Conservation (phyloP, 2,329 filamentous ascomycete species). For the Botrytis paeoniae region DNA sequence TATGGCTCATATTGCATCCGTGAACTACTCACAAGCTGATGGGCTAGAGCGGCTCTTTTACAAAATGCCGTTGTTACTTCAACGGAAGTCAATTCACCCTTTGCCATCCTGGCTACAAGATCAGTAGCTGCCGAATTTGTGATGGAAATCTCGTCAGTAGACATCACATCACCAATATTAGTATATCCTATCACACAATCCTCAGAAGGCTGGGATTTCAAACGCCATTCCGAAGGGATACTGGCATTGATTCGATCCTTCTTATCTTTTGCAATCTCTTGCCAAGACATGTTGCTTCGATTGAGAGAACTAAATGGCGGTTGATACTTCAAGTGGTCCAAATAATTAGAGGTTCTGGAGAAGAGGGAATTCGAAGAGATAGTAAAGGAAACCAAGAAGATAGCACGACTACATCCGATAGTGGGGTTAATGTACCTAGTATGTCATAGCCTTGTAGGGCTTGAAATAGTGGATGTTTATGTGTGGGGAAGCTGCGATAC, state of each 20-base stretch:
- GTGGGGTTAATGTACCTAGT: not conserved
- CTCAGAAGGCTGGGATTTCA: constrained; percentile 52
- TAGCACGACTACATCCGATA: not conserved
- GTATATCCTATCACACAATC: constrained; percentile 49
- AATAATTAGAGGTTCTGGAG: not conserved
- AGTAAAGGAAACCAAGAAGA: not conserved
- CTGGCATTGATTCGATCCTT: constrained; percentile 50
- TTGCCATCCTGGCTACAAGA: constrained; percentile 30
- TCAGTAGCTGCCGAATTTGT: constrained; percentile 32
- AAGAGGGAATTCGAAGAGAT: not conserved
- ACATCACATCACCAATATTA: constrained; percentile 30
- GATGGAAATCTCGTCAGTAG: constrained; percentile 46
- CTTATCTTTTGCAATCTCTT: constrained; percentile 50
- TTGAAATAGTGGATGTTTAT: not conserved
- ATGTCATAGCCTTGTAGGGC: not conserved
- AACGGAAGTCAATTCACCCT: constrained; percentile 30
- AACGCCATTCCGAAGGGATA: constrained; percentile 56
- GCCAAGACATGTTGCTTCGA: constrained; percentile 42
- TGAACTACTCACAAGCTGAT: constrained; percentile 40
- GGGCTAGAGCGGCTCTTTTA: constrained; percentile 48
- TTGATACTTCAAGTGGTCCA: not conserved
- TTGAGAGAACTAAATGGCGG: not conserved
- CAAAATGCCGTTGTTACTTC: constrained; percentile 47
- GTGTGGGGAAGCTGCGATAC: not conserved
- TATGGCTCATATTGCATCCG: not conserved